Percentiles rank a stretch among this genome's conserved stretches.
These are phyloP conservation scores for Boletellus sp. DNA, from an alignment of 768 basidiomycete species.

Conservation along the genomic window DNA sequence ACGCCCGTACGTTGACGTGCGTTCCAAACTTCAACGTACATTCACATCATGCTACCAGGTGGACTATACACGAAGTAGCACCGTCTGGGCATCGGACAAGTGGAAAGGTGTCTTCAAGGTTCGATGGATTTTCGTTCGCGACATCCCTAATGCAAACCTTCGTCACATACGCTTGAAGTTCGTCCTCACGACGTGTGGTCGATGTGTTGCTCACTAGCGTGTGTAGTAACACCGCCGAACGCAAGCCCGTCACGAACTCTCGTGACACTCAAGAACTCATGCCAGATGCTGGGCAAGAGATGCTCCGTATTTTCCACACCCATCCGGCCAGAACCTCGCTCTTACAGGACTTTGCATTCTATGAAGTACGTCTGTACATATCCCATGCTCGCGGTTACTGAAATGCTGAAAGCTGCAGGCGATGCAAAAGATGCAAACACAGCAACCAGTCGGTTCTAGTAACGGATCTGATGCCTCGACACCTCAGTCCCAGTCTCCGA, in stretches of 20 bases:
- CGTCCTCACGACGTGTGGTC: constrained; percentile 5
- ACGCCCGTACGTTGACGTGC: constrained; percentile 60
- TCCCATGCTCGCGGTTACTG: not conserved
- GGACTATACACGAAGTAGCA: constrained; percentile 91
- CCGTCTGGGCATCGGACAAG: constrained; percentile 98
- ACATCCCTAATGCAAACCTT: constrained; percentile 86
- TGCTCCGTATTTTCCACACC: constrained; percentile 91
- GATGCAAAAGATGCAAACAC: constrained; percentile 62
- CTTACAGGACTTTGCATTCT: constrained; percentile 90
- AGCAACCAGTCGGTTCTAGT: constrained; percentile 27
- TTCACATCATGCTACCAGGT: constrained; percentile 43
- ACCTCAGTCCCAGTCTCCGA: constrained; percentile 39
- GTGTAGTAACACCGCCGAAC: constrained; percentile 89
- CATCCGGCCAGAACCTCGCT: constrained; percentile 92
- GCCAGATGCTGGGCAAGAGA: constrained; percentile 94
- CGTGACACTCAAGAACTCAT: constrained; percentile 96
- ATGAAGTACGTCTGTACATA: constrained; percentile 55
- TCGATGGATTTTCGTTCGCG: constrained; percentile 95
- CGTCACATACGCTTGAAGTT: constrained; percentile 88
- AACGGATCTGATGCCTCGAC: constrained; percentile 27
- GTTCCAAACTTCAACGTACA: not conserved
- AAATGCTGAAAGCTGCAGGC: constrained; percentile 62
- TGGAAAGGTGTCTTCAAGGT: constrained; percentile 99
- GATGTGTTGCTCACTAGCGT: constrained; percentile 11
- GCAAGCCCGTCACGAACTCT: constrained; percentile 97